Evolutionary conservation across 305 asterid species (phyloP), one percentile per base, ranked within the genome.

Genomic region (Fraxinus ornus): DNA sequence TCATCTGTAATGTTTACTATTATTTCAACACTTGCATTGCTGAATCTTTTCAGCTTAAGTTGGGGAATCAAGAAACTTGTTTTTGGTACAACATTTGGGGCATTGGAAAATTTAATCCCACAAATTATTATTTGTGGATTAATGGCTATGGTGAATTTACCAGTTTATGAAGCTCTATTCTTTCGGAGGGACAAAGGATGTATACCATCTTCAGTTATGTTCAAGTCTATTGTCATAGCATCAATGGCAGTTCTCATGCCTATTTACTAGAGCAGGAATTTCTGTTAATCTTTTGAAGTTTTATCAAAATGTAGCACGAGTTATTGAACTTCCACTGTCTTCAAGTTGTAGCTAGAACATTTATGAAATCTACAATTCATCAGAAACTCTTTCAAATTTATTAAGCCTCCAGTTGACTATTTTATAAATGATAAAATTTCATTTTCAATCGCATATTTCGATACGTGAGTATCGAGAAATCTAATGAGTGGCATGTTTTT

Each of bases 1-100:
- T 84, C 91, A n/a, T 91, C 94, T 4, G 71, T 85, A 28, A 83
- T 89, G 92, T 91, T 79, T 68, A 74, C 87, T 2, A 89, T 92
- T 33, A 81, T 90, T 17, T 80, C 94, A 7, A 86, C 94, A 8
- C 49, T 94, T 8, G 93, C 95, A 22, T 9, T 92, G 85, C 74
- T 95, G 32, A 94, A 95, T 84, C 87, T 92, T 6, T 37, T 91
- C 47, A 62, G 92, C 81, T 80, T 92, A 1, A 81, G 70, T 0
- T 90, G 86, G 86, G 95, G 91, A 17, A 44, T 85, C 75, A 80
- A 36, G 87, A 86, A 12, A 3, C 79, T 75, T 24, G 3, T 83
- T 13, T 64, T 24, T 24, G n/a, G 73, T 24, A 24, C 73, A 64
- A 64, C 9, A 8, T 64, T 64, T 9, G 81, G 68, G 82, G 76